phyloP scores from a whole-genome alignment of 2,329 filamentous ascomycete genomes.

The Tolypocladium inflatum region DNA sequence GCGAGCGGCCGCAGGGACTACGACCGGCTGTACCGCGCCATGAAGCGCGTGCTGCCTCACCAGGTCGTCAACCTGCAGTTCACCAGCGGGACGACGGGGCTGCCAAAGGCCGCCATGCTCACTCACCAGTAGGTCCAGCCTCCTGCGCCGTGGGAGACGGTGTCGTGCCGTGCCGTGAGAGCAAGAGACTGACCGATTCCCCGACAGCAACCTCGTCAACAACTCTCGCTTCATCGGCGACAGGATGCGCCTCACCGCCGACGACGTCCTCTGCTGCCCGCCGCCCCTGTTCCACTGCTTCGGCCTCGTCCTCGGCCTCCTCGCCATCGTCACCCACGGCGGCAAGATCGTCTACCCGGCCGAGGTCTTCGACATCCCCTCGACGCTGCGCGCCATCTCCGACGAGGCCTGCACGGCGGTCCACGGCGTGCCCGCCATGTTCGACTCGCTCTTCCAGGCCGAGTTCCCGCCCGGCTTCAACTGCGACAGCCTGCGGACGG shows the following conservation, averaged over 20 bases:
- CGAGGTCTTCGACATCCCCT: constrained; percentile 61
- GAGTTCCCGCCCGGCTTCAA: constrained; percentile 29
- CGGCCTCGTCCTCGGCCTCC: constrained; percentile 66
- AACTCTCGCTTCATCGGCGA: constrained; percentile 65
- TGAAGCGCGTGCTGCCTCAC: constrained; percentile 48
- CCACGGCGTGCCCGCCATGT: constrained; percentile 79
- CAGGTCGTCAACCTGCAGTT: constrained; percentile 69
- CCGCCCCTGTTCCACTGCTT: constrained; percentile 84
- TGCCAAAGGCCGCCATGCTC: constrained; percentile 66
- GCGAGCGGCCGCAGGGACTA: constrained; percentile 38
- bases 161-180: not conserved
- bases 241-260: constrained; percentile 57
- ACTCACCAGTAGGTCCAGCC: constrained; percentile 47
- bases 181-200: not conserved
- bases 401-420: constrained; percentile 63
- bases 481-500: constrained; percentile 53
- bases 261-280: constrained; percentile 68
- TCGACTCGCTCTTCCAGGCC: constrained; percentile 53
- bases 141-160: not conserved
- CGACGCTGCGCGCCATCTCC: constrained; percentile 56
- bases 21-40: constrained; percentile 40
- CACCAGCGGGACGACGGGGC: constrained; percentile 65
- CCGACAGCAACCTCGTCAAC: constrained; percentile 46
- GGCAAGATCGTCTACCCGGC: constrained; percentile 67
- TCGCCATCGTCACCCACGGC: constrained; percentile 65